Evolutionary conservation across 2,329 filamentous ascomycete genomes (phyloP), one percentile per base, ranked within the genome.

Genomic region (Orbilia blumenaviensis): DNA sequence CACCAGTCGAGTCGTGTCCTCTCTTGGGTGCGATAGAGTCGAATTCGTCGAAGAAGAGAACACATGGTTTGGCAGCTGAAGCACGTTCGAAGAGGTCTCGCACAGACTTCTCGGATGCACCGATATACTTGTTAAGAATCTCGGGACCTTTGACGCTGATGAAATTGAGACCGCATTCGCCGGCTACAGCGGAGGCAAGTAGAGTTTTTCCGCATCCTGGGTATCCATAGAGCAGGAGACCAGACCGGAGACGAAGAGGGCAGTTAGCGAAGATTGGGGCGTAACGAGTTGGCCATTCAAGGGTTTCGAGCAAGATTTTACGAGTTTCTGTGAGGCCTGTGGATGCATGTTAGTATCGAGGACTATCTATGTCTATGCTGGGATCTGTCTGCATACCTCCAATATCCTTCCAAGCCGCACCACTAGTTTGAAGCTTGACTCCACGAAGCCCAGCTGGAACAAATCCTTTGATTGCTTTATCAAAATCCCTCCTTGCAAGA

Each of bases 81-180:
- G 95, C 95, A 44, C 95, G 89, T 81, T 97, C 94, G 81, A 99
- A 99, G 0, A 99, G 86, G 82, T 99, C 95, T 44, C 96, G 90
- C 5, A 99, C 94, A 76, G 90, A 93, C 86, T 99, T 99, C 81
- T 99, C 95, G 27, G 92, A 96, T 0, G 95, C 95, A 81, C 95
- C 95, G 73, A 99, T 99, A 83, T 99, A 99, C 84, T 99, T 99
- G 86, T 99, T 99, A 66, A 99, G 85, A 73, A 99, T 98, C 83
- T 99, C 96, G 0, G 95, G 95, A 0, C 95, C 95, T 84, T 99
- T 99, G 81, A 99, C 95, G 42, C 91, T 94, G 83, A 99, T 99
- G 83, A 99, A 99, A 83, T 99, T 99, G 76, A 99, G 89, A 0
- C 94, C 94, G 81, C 94, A 98, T 84, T 99, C 95, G 67, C 94